phyloP scores from a whole-genome alignment of 768 basidiomycete genomes.

The Suillus americanus region DNA sequence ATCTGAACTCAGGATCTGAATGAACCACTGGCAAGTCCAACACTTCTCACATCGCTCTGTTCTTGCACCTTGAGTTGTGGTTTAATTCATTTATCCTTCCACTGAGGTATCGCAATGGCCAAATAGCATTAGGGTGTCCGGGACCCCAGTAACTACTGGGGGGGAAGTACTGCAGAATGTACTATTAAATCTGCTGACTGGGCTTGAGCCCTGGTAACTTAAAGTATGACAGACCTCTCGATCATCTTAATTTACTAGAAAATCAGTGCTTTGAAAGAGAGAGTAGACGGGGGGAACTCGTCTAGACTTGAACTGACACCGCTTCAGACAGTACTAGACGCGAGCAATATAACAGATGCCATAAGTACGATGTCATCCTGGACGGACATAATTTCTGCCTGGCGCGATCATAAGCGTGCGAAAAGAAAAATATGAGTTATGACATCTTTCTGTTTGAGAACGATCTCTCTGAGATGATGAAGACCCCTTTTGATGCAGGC shows the following conservation, averaged over 20 bases:
- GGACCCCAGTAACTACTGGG: neutral
- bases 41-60: neutral
- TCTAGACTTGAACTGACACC: neutral
- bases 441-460: neutral
- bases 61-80: neutral
- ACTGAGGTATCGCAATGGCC: neutral
- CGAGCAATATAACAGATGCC: neutral
- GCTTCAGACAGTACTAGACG: too few species aligned
- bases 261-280: neutral
- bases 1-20: neutral
- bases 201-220: neutral
- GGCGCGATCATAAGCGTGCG: neutral
- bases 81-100: neutral
- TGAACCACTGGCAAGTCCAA: neutral
- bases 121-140: neutral
- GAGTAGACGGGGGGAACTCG: neutral
- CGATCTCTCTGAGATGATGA: neutral
- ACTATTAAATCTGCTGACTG: neutral
- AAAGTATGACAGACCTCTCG: neutral
- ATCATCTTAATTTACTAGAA: neutral
- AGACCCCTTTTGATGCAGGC: neutral
- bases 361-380: neutral
- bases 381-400: neutral
- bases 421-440: neutral
- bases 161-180: neutral